Percentiles rank a stretch among this genome's conserved stretches.
Conservation (phyloP, 2,329 filamentous ascomycete genomes). For the Chalaropsis thielavioides region DNA sequence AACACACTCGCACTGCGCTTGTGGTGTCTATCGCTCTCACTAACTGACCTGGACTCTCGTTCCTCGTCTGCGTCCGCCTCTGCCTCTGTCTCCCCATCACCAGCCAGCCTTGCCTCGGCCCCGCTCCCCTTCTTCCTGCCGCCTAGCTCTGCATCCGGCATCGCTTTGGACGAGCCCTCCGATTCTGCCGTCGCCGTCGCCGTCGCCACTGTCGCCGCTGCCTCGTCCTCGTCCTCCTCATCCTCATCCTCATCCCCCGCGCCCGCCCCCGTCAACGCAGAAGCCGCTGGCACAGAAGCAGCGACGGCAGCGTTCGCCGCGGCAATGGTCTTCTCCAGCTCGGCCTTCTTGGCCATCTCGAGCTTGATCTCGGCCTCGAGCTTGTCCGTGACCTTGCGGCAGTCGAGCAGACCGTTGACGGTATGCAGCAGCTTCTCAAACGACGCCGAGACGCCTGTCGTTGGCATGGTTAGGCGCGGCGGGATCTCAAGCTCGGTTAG, state of each 20-base stretch:
- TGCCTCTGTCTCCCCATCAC: conserved; percentile 22
- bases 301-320: conserved; percentile 16
- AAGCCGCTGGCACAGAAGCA: conserved; percentile 18
- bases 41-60: conserved; percentile 27
- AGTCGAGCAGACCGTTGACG: conserved; percentile 55
- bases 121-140: background rate
- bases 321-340: conserved; percentile 31
- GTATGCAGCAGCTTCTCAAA: conserved; percentile 58
- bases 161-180: background rate
- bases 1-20: conserved; percentile 77
- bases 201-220: too few relatives aligned
- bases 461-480: conserved; percentile 57
- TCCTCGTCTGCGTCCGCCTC: conserved; percentile 19
- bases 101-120: conserved; percentile 21
- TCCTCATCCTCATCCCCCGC: background rate
- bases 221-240: too few relatives aligned
- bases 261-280: too few relatives aligned
- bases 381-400: conserved; percentile 62
- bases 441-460: conserved; percentile 51
- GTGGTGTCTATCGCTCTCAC: conserved; percentile 27
- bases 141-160: background rate
- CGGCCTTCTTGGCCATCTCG: conserved; percentile 41
- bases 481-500: conserved; percentile 59
- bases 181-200: conserved; percentile 1
- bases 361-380: conserved; percentile 55